Conservation (phyloP, 306 rosid species). For the Cercis canadensis region DNA sequence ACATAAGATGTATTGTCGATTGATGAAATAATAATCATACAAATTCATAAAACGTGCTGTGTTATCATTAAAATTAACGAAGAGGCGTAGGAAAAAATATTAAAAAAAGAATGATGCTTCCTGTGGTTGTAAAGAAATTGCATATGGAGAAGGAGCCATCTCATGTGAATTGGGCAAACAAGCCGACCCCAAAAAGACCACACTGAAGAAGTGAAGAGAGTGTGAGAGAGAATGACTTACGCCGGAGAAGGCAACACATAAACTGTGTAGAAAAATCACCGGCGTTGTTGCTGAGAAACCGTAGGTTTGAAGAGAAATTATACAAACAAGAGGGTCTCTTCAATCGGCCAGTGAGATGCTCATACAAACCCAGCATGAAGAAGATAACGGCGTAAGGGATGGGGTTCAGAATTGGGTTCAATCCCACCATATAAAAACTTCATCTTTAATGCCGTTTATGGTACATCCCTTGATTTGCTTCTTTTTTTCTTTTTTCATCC, state of each 20-base stretch:
- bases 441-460: neutral
- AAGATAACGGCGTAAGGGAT: conserved; percentile 34
- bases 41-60: conserved; percentile 13
- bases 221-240: conserved; percentile 6
- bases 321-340: neutral
- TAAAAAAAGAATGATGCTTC: neutral
- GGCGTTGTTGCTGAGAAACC: neutral
- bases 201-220: neutral
- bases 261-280: neutral
- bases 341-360: neutral
- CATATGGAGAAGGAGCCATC: neutral
- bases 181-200: neutral
- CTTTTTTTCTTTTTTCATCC: no score
- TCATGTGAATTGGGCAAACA: neutral
- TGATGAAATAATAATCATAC: neutral
- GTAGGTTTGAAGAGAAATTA: neutral
- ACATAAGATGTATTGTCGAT: neutral
- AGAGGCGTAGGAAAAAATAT: neutral
- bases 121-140: neutral
- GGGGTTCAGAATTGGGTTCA: conserved; percentile 27
- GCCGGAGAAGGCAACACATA: neutral
- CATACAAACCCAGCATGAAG: neutral
- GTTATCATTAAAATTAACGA: neutral
- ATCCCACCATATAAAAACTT: conserved; percentile 23
- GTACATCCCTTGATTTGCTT: neutral